Percentiles rank a stretch among this genome's conserved stretches.
Conservation (phyloP, 441 rosid species). For the Aleurites moluccanus region DNA sequence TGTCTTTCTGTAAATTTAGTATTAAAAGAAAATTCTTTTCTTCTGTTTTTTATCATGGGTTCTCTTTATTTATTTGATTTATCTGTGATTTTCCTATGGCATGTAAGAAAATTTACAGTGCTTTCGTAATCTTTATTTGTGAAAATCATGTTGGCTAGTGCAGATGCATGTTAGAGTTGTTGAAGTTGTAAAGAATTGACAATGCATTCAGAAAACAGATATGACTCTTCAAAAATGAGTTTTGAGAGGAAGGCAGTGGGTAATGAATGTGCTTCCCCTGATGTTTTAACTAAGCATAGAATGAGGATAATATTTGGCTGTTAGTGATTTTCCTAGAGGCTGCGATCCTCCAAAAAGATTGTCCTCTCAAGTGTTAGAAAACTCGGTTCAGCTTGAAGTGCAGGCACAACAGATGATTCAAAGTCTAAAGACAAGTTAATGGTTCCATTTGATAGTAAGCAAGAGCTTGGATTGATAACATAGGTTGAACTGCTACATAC, state of each 20-base stretch:
- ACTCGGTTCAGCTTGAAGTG: not conserved
- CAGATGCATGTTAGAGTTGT: not conserved
- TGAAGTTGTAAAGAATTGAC: not conserved
- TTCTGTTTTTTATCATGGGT: too few species aligned
- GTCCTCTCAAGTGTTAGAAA: not conserved
- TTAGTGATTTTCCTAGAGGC: slow-evolving; percentile 24
- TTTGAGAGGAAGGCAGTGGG: not conserved
- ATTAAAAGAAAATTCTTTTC: too few species aligned
- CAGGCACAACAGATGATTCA: not conserved
- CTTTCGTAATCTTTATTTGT: not conserved
- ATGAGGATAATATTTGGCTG: not conserved
- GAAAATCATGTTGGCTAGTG: not conserved
- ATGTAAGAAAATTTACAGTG: not conserved
- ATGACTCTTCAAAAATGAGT: not conserved
- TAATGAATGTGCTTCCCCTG: slow-evolving; percentile 6
- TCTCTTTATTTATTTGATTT: too few species aligned
- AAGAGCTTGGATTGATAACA: not conserved
- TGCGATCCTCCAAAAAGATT: slow-evolving; percentile 7
- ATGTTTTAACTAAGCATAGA: slow-evolving; percentile 3
- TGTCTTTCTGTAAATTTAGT: too few species aligned
- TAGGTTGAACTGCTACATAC: not conserved
- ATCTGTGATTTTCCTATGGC: too few species aligned
- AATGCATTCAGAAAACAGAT: not conserved
- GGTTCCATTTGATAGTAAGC: not conserved
- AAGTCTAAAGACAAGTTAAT: not conserved